Percentiles rank a stretch among this genome's conserved stretches.
Evolutionary conservation across 1,284 basidiomycete genomes (phyloP).

Genomic region (Fistulinella cinereoalba): DNA sequence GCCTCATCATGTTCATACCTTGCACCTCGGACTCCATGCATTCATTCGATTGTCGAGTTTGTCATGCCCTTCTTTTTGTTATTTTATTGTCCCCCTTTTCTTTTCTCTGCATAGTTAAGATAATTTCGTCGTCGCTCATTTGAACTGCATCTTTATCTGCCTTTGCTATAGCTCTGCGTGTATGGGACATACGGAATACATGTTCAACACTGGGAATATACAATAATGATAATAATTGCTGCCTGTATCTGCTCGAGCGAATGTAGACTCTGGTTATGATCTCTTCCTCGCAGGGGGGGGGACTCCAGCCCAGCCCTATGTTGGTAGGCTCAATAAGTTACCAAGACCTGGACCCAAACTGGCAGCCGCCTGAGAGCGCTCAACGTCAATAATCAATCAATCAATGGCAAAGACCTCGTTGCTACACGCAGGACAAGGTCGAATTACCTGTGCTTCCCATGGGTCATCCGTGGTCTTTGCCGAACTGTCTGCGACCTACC

Average conservation of each 20-base stretch:
- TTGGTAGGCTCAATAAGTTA: too few species aligned
- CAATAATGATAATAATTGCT: slow-evolving; percentile 26
- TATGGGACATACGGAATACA: slow-evolving; percentile 34
- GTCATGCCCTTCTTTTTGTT: slow-evolving; percentile 29
- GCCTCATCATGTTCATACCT: slow-evolving; percentile 15
- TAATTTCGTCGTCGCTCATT: slow-evolving; percentile 25
- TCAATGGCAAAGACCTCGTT: too few species aligned
- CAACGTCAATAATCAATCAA: too few species aligned
- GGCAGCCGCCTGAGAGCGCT: too few species aligned
- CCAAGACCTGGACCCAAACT: too few species aligned
- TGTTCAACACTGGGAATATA: slow-evolving; percentile 34
- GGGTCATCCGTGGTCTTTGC: slow-evolving; percentile 64
- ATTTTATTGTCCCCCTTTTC: slow-evolving; percentile 23
- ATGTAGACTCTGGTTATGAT: too few species aligned
- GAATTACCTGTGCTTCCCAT: slow-evolving; percentile 50
- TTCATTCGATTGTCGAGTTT: slow-evolving; percentile 17
- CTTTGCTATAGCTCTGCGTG: slow-evolving; percentile 29
- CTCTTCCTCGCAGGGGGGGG: too few species aligned
- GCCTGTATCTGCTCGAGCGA: background rate
- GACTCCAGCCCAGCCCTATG: too few species aligned
- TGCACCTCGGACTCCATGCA: slow-evolving; percentile 20
- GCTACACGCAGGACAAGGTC: slow-evolving; percentile 52
- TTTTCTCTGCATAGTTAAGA: slow-evolving; percentile 18
- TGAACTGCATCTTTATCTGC: slow-evolving; percentile 10
- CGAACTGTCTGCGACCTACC: slow-evolving; percentile 80